Base-by-base conservation (phyloP, 2,329 filamentous ascomycete species). In the Penicillium sp. region DNA sequence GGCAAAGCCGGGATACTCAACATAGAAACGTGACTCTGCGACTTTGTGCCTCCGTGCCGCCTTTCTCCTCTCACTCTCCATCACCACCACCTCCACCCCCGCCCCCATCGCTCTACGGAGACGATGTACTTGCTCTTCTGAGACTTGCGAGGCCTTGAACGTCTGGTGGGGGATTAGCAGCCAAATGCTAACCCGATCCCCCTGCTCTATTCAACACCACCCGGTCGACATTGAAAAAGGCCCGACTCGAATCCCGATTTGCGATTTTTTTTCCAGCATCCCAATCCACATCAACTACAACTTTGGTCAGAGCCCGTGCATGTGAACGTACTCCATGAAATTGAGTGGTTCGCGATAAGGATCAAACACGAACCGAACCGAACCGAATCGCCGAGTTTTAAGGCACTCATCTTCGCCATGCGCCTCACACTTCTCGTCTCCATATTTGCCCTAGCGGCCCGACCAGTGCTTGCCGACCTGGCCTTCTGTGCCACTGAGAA, bases 401-500 rank as follows among this genome's bases (percentile, higher is more conserved):
- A 20, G 10, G 4, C 14, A 27, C 8, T 29, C 46, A 24, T 28
- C 3, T 18, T 42, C 45, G 51, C 26, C 28, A 65, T 67, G 63
- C 50, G 50, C 37, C 24, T 54, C 35, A 32, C 51, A 14, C 35
- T 61, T 18, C 37, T 54, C 29, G 18, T 62, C 23, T 47, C 58
- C 8, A 43, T 56, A 26, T 38, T 64, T 35, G 56, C 58, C 26
- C 48, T 67, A 26, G 46, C 68, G 38, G 55, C 62, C 22, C 51
- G 41, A 48, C 50, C 61, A n/a, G 53, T 54, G 23, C 48, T 51
- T 10, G 56, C 49, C 9, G 47, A 55, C 16, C 56, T 72, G 23
- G 53, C 60, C 36, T 74, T 69, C 49, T 76, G 74, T 58, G 71
- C 74, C 13, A 61, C 64, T 1, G 57, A 64, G 6, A 75, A 75